These are phyloP conservation scores for Scolecobasidium constrictum DNA, from an alignment of 2,329 filamentous ascomycete genomes.

Conservation along the genomic window DNA sequence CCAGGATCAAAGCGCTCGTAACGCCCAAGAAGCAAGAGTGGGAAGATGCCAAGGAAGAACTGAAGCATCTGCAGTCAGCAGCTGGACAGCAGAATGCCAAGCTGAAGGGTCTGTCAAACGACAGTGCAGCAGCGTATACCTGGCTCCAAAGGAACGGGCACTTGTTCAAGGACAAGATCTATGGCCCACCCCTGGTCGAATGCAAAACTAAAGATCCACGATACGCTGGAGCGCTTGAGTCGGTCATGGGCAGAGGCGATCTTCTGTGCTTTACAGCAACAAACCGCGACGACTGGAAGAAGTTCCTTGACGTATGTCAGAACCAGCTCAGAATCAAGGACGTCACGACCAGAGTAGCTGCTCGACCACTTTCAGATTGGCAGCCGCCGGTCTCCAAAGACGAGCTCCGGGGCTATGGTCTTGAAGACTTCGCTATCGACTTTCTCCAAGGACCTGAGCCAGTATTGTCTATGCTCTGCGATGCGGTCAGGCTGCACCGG, in stretches of 20 bases:
- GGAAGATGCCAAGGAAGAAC: constrained; percentile 32
- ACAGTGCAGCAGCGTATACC: constrained; percentile 61
- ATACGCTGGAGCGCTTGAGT: constrained; percentile 53
- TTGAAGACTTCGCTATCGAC: constrained; percentile 74
- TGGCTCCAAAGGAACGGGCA: constrained; percentile 68
- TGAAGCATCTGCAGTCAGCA: constrained; percentile 57
- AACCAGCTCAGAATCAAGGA: constrained; percentile 54
- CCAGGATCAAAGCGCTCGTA: constrained; percentile 28
- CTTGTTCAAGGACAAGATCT: constrained; percentile 64
- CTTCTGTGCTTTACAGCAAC: constrained; percentile 62
- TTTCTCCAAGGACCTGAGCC: constrained; percentile 69
- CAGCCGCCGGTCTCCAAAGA: constrained; percentile 42
- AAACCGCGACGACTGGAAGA: constrained; percentile 61
- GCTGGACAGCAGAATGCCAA: constrained; percentile 62
- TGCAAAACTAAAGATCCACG: constrained; percentile 67
- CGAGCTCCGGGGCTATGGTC: constrained; percentile 48
- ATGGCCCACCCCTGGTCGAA: constrained; percentile 68
- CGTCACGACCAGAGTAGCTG: constrained; percentile 59
- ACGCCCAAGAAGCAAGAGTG: constrained; percentile 12
- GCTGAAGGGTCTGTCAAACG: constrained; percentile 48
- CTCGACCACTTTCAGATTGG: constrained; percentile 43
- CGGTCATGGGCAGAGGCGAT: constrained; percentile 42
- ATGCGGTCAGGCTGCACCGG: constrained; percentile 55
- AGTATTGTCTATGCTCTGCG: constrained; percentile 81
- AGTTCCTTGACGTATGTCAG: constrained; percentile 56